Conservation (phyloP, 2,329 filamentous ascomycete species). For the Beauveria asiatica region DNA sequence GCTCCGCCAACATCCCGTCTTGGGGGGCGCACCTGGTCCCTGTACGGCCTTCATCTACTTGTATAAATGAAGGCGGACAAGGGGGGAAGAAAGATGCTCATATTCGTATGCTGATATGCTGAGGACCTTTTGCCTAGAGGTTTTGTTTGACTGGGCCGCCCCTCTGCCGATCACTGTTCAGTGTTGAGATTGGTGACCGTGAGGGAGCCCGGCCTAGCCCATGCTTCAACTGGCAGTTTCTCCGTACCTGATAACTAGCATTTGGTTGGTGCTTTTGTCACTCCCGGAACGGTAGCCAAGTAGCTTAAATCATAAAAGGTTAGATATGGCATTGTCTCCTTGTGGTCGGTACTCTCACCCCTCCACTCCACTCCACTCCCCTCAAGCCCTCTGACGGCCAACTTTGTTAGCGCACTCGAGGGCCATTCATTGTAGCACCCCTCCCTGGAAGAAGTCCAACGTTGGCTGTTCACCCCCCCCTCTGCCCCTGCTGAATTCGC, state of each 20-base stretch:
- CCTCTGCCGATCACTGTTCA: constrained; percentile 1
- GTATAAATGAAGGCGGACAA: background rate
- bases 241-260: background rate
- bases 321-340: background rate
- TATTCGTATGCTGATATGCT: background rate
- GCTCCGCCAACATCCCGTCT: background rate
- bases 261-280: background rate
- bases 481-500: background rate
- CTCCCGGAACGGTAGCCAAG: too few relatives aligned
- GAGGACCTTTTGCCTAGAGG: background rate
- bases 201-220: background rate
- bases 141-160: background rate
- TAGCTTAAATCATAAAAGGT: too few relatives aligned
- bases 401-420: too few relatives aligned
- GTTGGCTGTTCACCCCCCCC: background rate
- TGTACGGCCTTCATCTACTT: background rate
- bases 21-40: background rate
- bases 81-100: background rate
- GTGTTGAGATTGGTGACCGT: background rate
- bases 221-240: constrained; percentile 6
- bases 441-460: background rate
- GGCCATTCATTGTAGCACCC: background rate
- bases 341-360: background rate
- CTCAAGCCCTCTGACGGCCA: too few relatives aligned
- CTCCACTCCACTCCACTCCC: background rate